Evolutionary conservation across 176 grass and related monocot species (phyloP), one percentile per base, ranked within the genome.

Genomic region (Elymus sibiricus): DNA sequence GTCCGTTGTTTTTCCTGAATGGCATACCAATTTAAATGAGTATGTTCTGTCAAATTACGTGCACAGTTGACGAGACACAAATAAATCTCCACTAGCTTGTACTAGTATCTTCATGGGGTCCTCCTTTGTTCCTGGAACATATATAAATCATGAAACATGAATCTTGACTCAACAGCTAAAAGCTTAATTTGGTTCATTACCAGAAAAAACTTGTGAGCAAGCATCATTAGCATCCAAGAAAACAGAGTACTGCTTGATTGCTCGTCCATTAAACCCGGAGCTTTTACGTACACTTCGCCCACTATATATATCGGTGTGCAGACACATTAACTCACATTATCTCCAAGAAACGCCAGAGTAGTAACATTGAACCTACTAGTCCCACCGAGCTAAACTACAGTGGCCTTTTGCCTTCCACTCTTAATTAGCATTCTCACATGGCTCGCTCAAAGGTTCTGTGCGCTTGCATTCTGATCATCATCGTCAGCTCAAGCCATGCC

Each of bases 401-500:
- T 61, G 12, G 49, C 6, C 74, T 51, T 51, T 51, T 51, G 47
- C 5, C 56, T 56, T 67, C 14, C 75, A 37, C 39, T 29, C 75
- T 22, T n/a, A 76, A 21, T 76, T 26, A 65, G 31, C 44, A 42
- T 55, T 77, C 31, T 68, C 15, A 64, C 17, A 91, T 91, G 89
- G 81, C 47, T 42, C 16, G 37, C 38, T 69, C 76, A 82, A 87
- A 87, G 76, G 74, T 58, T 59, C 9, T 91, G 9, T 84, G 61
- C 76, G 29, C 76, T 76, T 91, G 76, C 76, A 81, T 87, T 91
- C 39, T 91, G 28, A 75, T 84, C 27, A 49, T 87, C 19, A 9
- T 90, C 51, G 17, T 84, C 68, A 11, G 87, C 46, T 84, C 89
- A 60, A 87, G 85, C 81, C 80, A 75, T n/a, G 85, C 80, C 11